Conservation (phyloP, 1,284 basidiomycete genomes). For the Ceratobasidium sp. region DNA sequence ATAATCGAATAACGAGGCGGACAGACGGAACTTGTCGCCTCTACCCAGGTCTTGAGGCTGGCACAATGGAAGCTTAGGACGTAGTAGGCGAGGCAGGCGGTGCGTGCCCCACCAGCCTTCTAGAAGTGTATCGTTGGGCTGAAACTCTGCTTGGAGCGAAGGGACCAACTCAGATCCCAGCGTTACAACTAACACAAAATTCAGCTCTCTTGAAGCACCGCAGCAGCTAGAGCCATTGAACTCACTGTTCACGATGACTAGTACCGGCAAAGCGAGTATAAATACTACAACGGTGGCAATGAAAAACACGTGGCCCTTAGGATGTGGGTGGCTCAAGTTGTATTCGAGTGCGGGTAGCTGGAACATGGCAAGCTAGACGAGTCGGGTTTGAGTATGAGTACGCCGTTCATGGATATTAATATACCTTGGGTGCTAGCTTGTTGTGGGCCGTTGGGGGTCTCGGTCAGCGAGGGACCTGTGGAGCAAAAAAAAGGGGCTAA, state of each 20-base stretch:
- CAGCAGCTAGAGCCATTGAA: neutral
- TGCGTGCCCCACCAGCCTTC: neutral
- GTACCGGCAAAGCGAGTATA: neutral
- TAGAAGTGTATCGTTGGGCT: neutral
- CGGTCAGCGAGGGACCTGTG: no score
- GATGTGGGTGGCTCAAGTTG: slow-evolving; percentile 21
- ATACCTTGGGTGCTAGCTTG: no score
- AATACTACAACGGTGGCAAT: neutral
- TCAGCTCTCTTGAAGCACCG: neutral
- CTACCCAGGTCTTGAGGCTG: slow-evolving; percentile 24
- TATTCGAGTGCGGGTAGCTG: slow-evolving; percentile 1
- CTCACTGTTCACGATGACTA: slow-evolving; percentile 29
- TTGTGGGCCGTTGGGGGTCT: no score
- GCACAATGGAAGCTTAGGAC: neutral
- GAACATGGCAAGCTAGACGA: neutral
- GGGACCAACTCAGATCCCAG: slow-evolving; percentile 31
- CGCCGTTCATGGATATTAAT: no score
- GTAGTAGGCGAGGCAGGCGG: neutral
- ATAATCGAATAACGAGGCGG: slow-evolving; percentile 25
- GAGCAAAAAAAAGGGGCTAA: no score
- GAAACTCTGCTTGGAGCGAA: slow-evolving; percentile 1
- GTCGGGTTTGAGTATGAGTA: no score
- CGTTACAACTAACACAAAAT: neutral
- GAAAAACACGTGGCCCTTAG: neutral
- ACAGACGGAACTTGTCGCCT: slow-evolving; percentile 16